Percentiles rank a stretch among this genome's conserved stretches.
phyloP scores from a whole-genome alignment of 2,329 filamentous ascomycete species.

The Raffaelea ambrosiae region DNA sequence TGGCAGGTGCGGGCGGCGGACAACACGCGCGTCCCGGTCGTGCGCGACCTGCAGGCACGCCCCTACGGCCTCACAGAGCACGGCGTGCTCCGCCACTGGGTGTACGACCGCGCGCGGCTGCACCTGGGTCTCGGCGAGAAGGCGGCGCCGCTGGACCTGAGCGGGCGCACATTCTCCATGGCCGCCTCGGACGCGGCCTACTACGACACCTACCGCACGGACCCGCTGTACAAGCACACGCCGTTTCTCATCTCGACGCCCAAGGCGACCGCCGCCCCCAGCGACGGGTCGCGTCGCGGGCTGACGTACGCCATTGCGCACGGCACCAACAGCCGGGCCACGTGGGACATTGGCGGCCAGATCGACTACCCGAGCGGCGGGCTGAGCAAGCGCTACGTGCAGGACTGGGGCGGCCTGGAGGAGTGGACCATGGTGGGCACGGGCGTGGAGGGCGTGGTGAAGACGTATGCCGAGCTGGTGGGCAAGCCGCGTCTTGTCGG shows the following conservation, averaged over 20 bases:
- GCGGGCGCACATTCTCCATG: background rate
- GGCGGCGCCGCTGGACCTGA: background rate
- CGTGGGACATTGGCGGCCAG: background rate
- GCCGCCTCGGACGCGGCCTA: background rate
- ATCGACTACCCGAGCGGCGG: background rate
- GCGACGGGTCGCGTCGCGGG: background rate
- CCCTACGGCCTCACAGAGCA: background rate
- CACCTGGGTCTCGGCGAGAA: slow-evolving; percentile 1
- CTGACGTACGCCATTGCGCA: background rate
- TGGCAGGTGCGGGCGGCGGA: background rate
- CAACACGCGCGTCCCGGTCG: background rate
- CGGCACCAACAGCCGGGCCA: background rate
- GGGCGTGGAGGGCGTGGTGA: background rate
- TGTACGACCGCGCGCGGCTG: background rate
- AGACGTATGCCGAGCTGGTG: background rate
- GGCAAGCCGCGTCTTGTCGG: background rate
- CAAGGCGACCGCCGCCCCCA: background rate
- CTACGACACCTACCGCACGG: slow-evolving; percentile 2
- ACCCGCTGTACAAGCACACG: slow-evolving; percentile 2
- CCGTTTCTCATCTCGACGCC: slow-evolving; percentile 1
- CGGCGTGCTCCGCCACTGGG: background rate
- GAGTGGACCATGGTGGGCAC: background rate
- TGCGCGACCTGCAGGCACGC: background rate
- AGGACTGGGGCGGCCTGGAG: slow-evolving; percentile 1
- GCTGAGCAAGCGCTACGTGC: background rate